phyloP scores from a whole-genome alignment of 179 eudicot genomes.

The Carnegiea gigantea region DNA sequence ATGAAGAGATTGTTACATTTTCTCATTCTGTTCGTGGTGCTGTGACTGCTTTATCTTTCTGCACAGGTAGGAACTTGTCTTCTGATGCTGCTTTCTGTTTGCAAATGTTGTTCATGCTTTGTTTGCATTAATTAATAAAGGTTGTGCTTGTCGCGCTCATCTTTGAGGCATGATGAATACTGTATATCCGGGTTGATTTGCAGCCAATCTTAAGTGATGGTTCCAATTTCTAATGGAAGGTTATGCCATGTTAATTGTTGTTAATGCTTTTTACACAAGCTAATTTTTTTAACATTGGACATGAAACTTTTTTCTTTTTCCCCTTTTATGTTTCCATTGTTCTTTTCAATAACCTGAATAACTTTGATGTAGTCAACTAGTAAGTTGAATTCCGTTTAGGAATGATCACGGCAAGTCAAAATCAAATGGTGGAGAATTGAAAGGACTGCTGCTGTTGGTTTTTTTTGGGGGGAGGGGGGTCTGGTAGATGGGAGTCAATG shows the following conservation, averaged over 20 bases:
- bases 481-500: too few species aligned
- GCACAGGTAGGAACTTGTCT: slow-evolving; percentile 60
- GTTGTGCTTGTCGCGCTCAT: neutral
- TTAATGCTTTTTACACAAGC: neutral
- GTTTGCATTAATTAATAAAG: neutral
- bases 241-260: neutral
- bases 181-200: neutral
- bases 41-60: slow-evolving; percentile 89
- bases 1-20: slow-evolving; percentile 81
- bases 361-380: neutral
- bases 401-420: neutral
- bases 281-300: neutral
- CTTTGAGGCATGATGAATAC: neutral
- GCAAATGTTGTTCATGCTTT: neutral
- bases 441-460: too few species aligned
- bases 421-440: neutral
- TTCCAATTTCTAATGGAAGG: neutral
- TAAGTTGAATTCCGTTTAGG: neutral
- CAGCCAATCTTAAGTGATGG: neutral
- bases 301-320: neutral
- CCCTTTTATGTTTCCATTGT: too few species aligned
- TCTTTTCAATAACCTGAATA: too few species aligned
- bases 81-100: neutral
- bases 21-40: slow-evolving; percentile 84
- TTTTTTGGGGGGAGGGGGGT: too few species aligned